Evolutionary conservation across 805 yeast species (phyloP), one percentile per base, ranked within the genome.

Genomic region (Wickerhamiella musiphila): DNA sequence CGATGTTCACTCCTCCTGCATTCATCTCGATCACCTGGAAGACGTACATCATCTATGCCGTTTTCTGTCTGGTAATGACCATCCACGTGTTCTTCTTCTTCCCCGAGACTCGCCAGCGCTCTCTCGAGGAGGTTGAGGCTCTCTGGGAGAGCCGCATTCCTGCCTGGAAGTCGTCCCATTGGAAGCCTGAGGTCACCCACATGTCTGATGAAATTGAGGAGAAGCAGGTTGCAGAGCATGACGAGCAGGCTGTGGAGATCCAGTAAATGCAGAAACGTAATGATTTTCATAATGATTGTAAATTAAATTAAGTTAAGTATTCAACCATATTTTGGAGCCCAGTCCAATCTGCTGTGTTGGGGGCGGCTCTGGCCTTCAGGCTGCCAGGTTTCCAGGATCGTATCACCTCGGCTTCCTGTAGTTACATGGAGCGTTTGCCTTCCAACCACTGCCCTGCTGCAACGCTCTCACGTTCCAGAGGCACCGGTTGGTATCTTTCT

Each of bases 1-100:
- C 82, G 70, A 74, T 69, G 46, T 73, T 65, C 25, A 73, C 75
- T 49, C 78, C 79, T 8, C 73, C 66, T 43, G 70, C 74, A 35
- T 77, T 83, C 27, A 81, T 83, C 29, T 72, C 70, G 52, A 63
- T 76, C 54, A 75, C 57, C 63, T 21, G 79, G 77, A 43, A 65
- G 68, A 27, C 74, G 69, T 10, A 71, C 36, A 77, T 73, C 54
- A 68, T 77, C 30, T 77, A 83, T 79, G 84, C 83, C 25, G 72
- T 74, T 5, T 72, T 74, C 56, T 61, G 68, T 50, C 47, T 66
- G 32, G 58, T 70, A 41, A 63, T 73, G 17, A 46, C 73, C 50
- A 56, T 68, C 54, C 70, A 65, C 52, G 73, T 68, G 23, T 72
- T 57, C 56, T 57, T 65, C 55, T 57, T 58, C 40, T 67, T 72